phyloP scores from a whole-genome alignment of 495 filamentous ascomycete species.

The Cercophora samala region DNA sequence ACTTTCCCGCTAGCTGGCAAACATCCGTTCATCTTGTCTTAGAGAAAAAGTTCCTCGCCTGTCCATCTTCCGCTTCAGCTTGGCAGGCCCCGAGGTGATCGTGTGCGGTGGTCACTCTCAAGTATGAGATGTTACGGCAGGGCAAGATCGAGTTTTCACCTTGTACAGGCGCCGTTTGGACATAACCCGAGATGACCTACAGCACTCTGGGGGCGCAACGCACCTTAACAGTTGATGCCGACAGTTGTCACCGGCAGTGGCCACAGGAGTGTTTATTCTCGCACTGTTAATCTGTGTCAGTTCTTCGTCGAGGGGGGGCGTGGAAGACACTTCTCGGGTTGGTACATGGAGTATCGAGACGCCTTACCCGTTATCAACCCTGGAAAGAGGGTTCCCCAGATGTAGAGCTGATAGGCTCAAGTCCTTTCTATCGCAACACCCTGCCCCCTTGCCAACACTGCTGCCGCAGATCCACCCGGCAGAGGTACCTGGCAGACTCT shows the following conservation, averaged over 20 bases:
- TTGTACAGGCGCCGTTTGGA: constrained; percentile 3
- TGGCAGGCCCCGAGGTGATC: neutral
- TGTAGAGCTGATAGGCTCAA: neutral
- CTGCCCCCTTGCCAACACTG: neutral
- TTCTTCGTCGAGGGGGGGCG: neutral
- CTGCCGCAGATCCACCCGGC: neutral
- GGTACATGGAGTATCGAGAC: neutral
- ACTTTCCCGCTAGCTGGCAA: constrained; percentile 7
- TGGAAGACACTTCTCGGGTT: neutral
- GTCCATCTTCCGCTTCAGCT: neutral
- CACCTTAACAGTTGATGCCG: neutral
- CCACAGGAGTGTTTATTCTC: neutral
- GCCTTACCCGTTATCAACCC: neutral
- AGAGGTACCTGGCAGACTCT: neutral
- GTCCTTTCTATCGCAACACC: neutral
- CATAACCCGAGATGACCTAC: constrained; percentile 11
- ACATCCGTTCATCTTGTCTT: neutral
- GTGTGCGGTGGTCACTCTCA: neutral
- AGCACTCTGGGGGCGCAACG: neutral
- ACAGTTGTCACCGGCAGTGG: neutral
- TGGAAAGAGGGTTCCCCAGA: neutral
- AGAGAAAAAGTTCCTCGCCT: neutral
- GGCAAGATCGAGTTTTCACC: constrained; percentile 3
- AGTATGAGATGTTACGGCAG: neutral
- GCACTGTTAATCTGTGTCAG: neutral